These are phyloP conservation scores for Yarrowia osloensis DNA, from an alignment of 805 yeast genomes.

Conservation along the genomic window DNA sequence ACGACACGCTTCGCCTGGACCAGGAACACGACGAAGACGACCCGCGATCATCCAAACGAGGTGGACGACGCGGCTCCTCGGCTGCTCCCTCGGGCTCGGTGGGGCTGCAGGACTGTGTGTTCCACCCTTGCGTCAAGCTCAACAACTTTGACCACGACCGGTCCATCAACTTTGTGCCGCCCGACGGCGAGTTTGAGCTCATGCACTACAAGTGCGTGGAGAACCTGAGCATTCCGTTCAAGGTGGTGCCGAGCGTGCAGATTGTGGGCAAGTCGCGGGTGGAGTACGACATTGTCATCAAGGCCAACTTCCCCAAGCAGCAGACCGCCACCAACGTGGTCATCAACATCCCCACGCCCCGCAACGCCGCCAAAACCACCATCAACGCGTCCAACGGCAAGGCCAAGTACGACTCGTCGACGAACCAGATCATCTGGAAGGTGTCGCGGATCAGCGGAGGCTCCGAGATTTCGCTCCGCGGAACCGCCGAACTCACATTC, in stretches of 20 bases:
- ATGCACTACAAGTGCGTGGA: conserved; percentile 68
- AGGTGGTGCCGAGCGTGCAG: conserved; percentile 57
- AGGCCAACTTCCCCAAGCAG: conserved; percentile 57
- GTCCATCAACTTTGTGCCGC: conserved; percentile 74
- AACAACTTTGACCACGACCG: conserved; percentile 66
- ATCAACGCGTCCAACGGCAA: conserved; percentile 60
- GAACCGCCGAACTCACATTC: conserved; percentile 50
- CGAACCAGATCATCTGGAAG: conserved; percentile 67
- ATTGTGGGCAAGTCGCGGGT: conserved; percentile 49
- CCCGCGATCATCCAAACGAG: conserved; percentile 36
- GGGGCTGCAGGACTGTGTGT: conserved; percentile 71
- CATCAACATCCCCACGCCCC: conserved; percentile 70
- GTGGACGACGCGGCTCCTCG: conserved; percentile 39
- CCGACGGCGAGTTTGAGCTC: conserved; percentile 83
- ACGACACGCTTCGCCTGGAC: conserved; percentile 50
- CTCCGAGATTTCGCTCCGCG: conserved; percentile 61
- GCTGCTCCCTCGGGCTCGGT: conserved; percentile 48
- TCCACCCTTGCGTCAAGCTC: conserved; percentile 83
- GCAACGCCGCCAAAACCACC: conserved; percentile 54
- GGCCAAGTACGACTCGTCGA: conserved; percentile 66
- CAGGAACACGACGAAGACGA: conserved; percentile 34
- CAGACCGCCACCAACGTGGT: conserved; percentile 63
- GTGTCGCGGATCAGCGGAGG: conserved; percentile 68
- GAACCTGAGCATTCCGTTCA: conserved; percentile 70
- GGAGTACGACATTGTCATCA: conserved; percentile 61